Evolutionary conservation across 1,284 basidiomycete genomes (phyloP), one percentile per base, ranked within the genome.

Genomic region (Boletus sp.): DNA sequence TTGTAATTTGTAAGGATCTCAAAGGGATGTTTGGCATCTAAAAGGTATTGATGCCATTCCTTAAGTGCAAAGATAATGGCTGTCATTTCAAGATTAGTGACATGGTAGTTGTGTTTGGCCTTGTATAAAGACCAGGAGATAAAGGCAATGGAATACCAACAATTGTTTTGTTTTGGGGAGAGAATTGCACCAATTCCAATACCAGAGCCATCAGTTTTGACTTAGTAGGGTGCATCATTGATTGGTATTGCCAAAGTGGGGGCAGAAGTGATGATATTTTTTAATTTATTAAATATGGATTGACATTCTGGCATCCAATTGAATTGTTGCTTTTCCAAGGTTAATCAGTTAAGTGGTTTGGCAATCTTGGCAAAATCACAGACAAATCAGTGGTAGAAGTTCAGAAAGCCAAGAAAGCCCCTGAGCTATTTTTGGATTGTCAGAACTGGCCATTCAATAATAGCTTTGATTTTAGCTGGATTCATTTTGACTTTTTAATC

Each of bases 1-100:
- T 30, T 2, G 14, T 41, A 19, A 13, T 41, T 14, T 4, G 27
- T 41, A 0, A 20, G 8, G 2, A 47, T 14, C 19, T 47, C n/a
- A 7, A 47, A 41, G 9, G 14, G 4, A 0, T 30, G 14, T 5
- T 1, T 16, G 0, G 35, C 22, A 8, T 10, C 22, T 0, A 48
- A 9, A 0, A 48, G 26, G 17, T 48, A 48, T 3, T 41, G 46
- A 0, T 10, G 2, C 40, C 40, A 48, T 37, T 48, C 40, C 1
- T 30, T 13, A 0, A 46, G 3, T 0, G 16, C 17, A 7, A 25
- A 39, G 0, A 46, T 33, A 2, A 46, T 25, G 2, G 35, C 36
- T 1, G 4, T 0, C 16, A 32, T 32, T 19, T 45, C 29, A 0
- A 45, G 29, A 25, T 46, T 30, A 6, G 9, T 16, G 1, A 22